These are phyloP conservation scores for Citrus sp. DNA, from an alignment of 345 rosid species.

Conservation along the genomic window DNA sequence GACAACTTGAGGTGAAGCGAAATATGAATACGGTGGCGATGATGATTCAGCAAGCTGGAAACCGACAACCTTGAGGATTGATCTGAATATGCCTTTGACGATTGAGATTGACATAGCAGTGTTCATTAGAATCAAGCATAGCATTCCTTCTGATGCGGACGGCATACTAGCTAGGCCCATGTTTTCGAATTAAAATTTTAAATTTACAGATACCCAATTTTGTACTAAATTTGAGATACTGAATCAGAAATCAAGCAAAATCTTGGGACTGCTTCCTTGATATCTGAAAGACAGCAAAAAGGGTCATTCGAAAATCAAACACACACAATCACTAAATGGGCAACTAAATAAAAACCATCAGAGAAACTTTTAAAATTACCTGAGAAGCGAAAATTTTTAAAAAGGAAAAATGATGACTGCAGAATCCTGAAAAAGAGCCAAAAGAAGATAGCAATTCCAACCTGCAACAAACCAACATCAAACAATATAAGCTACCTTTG, in stretches of 20 bases:
- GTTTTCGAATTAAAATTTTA: slow-evolving; percentile 10
- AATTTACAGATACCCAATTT: not conserved
- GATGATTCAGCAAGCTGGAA: slow-evolving; percentile 40
- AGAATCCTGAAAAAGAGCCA: not conserved
- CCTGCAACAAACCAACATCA: slow-evolving; percentile 15
- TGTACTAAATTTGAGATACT: not conserved
- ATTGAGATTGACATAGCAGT: slow-evolving; percentile 81
- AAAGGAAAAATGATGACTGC: not conserved
- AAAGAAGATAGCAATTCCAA: not conserved
- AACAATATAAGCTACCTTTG: not conserved
- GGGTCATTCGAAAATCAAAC: slow-evolving; percentile 16
- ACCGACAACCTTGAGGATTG: slow-evolving; percentile 67
- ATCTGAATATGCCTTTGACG: slow-evolving; percentile 57
- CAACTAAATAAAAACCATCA: not conserved
- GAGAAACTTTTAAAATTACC: slow-evolving; percentile 7
- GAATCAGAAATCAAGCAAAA: not conserved
- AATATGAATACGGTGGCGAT: slow-evolving; percentile 29
- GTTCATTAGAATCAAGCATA: slow-evolving; percentile 72
- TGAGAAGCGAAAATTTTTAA: not conserved
- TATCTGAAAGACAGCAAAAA: slow-evolving; percentile 16
- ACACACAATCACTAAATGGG: not conserved
- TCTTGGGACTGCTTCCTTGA: slow-evolving; percentile 3
- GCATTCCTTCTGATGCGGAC: slow-evolving; percentile 86
- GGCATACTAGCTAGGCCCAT: slow-evolving; percentile 94
- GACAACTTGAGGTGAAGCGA: slow-evolving; percentile 26